Evolutionary conservation across 2,329 filamentous ascomycete species (phyloP), one percentile per base, ranked within the genome.

Genomic region (Trichoderma arundinaceum): DNA sequence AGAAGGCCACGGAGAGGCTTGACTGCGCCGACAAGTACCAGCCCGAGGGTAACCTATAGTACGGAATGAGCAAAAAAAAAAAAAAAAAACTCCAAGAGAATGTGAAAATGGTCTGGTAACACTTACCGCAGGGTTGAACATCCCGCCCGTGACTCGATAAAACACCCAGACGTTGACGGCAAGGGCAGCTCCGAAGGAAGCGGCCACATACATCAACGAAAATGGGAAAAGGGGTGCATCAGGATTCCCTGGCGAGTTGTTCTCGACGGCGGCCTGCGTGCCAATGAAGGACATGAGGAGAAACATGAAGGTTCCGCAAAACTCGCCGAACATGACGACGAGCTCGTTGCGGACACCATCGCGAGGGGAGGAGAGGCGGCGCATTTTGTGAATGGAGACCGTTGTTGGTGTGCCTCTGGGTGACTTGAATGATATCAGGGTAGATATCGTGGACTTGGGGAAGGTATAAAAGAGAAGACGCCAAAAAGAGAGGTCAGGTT

Each of bases 21-120:
- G 49, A 90, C 78, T 4, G 83, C 85, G 2, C 86, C 85, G 56
- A 85, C 82, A 3, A 89, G 77, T n/a, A 82, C 80, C 19, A 90
- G 81, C 1, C 83, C 86, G 0, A 90, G 74, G 0, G 88, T 88
- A n/a, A 83, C 78, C 80, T 82, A 2, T 54, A 62, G 13, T 28
- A 62, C 4, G 12, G 3, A 44, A 28, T 60, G 22, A 60, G 22
- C 17, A n/a, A n/a, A 7, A 32, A 35, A 12, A 22, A 46, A 28
- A 4, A 5, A 2, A 10, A 32, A 9, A 13, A 60, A 17, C 66
- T 8, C 15, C 13, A 5, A 4, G 53, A 6, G 7, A 13, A 17
- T 10, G 22, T 28, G 22, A 28, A 28, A 28, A 28, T 2, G 22
- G 22, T 28, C 22, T 28, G 22, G 22, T 28, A 35, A 52, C 17